Evolutionary conservation across 495 filamentous ascomycete genomes (phyloP), one percentile per base, ranked within the genome.

Genomic region (Sporormia fimetaria): DNA sequence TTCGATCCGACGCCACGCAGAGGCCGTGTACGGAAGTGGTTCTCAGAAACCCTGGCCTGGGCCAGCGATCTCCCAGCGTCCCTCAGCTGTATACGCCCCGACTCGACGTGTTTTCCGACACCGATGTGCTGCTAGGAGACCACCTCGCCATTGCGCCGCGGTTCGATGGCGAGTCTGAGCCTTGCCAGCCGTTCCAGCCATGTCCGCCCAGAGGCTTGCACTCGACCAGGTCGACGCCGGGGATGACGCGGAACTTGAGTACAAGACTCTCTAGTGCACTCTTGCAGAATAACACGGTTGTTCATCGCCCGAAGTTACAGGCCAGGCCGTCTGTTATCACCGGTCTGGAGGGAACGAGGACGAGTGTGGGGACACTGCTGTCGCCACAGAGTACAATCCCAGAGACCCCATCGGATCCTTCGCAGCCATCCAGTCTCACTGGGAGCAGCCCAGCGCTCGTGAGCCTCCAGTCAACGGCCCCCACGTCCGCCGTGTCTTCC

Each of bases 251-350:
- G 31, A 64, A 67, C 21, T 50, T 76, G 12, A 65, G 69, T 2
- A 63, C 62, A 24, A 74, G 63, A 44, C 33, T 76, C 14, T 75
- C 71, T 0, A 54, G 57, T 8, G 58, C 67, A 2, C 67, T 76
- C 43, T 65, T 65, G 0, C 63, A 67, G 20, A 64, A 67, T 23
- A 59, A 67, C 14, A 78, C 74, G 10, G 67, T 76, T 3, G 67
- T 78, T 27, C 71, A 64, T 34, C 69, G 70, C 9, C 59, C 63
- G 0, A 60, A 67, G 40, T 52, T 67, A 8, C 59, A 59, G 10
- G 45, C 61, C 11, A 63, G 69, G 29, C 69, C 68, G 4, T 67
- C 57, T 29, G 53, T 48, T 6, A 42, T 5, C 5, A 17, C 45
- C 3, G 25, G 21, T 22, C n/a, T 12, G 1, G 18, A 36, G 0